These are phyloP conservation scores for Xylaria sp. DNA, from an alignment of 2,329 filamentous ascomycete species.

Conservation along the genomic window DNA sequence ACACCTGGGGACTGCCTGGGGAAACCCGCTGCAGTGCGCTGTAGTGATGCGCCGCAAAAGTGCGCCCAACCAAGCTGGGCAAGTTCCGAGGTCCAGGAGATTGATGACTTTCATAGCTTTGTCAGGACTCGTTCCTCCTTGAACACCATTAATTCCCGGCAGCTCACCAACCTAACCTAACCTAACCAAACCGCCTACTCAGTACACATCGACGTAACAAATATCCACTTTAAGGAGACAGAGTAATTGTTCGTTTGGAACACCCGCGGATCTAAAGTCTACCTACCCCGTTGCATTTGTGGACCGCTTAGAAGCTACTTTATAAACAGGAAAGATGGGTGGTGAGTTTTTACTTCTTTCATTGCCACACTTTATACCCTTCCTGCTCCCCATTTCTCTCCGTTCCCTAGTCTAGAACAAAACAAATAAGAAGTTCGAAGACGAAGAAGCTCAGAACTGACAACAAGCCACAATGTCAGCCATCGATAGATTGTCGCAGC, in stretches of 20 bases:
- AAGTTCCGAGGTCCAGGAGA: constrained; percentile 39
- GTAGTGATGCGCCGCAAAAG: constrained; percentile 16
- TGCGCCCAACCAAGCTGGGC: constrained; percentile 28
- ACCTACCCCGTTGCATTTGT: constrained; percentile 29
- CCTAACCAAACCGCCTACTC: too few species aligned
- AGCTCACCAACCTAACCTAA: too few species aligned
- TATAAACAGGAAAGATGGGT: constrained; percentile 45
- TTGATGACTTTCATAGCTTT: constrained; percentile 18
- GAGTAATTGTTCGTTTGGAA: constrained; percentile 1
- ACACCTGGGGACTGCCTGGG: constrained; percentile 30
- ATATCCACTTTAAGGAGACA: not conserved
- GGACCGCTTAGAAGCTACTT: constrained; percentile 23
- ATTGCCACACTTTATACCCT: constrained; percentile 18
- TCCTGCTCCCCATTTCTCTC: not conserved
- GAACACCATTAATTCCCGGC: too few species aligned
- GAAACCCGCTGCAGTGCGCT: constrained; percentile 12
- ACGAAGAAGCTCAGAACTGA: constrained; percentile 17
- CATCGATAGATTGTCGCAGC: constrained; percentile 67
- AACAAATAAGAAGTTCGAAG: not conserved
- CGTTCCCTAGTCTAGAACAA: not conserved
- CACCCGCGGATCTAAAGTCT: constrained; percentile 26
- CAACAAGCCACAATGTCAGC: constrained; percentile 53
- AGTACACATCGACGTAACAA: constrained; percentile 6
- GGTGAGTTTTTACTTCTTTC: constrained; percentile 40
- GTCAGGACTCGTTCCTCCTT: constrained; percentile 23